A percentile compares a stretch with the other conserved stretches of the same genome.
Conservation (phyloP, 805 yeast species). For the Zygoascus bituminiphila region DNA sequence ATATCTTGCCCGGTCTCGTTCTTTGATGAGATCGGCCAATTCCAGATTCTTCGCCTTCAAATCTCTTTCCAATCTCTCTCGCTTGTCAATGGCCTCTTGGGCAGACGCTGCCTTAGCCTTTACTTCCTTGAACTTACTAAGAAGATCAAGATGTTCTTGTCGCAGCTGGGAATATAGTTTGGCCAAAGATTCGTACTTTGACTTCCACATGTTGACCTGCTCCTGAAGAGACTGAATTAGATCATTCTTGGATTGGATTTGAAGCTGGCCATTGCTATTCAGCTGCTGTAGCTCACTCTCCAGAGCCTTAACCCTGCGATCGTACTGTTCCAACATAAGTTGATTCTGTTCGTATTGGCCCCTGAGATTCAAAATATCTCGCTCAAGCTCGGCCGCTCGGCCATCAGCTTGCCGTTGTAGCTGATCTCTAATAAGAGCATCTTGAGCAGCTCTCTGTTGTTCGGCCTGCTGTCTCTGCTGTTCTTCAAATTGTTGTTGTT, state of each 20-base stretch:
- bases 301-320: conserved; percentile 69
- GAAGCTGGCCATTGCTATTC: conserved; percentile 59
- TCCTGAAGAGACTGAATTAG: conserved; percentile 60
- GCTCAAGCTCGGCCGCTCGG: conserved; percentile 70
- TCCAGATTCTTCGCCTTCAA: conserved; percentile 79
- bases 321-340: conserved; percentile 76
- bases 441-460: conserved; percentile 63
- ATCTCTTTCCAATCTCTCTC: conserved; percentile 75
- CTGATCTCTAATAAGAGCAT: conserved; percentile 59
- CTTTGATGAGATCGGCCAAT: conserved; percentile 80
- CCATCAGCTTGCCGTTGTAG: conserved; percentile 68
- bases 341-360: conserved; percentile 86
- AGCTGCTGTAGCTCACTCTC: conserved; percentile 62
- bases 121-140: conserved; percentile 68
- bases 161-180: conserved; percentile 84
- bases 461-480: conserved; percentile 65
- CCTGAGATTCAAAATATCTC: conserved; percentile 63
- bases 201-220: conserved; percentile 70
- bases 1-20: conserved; percentile 79
- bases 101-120: conserved; percentile 85
- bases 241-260: conserved; percentile 68
- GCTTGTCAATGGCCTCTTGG: conserved; percentile 78
- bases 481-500: conserved; percentile 62
- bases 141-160: conserved; percentile 77
- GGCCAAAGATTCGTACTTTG: conserved; percentile 82